A percentile compares a stretch with the other conserved stretches of the same genome.
phyloP scores from a whole-genome alignment of 2,329 filamentous ascomycete genomes.

The Colletotrichum viniferum region DNA sequence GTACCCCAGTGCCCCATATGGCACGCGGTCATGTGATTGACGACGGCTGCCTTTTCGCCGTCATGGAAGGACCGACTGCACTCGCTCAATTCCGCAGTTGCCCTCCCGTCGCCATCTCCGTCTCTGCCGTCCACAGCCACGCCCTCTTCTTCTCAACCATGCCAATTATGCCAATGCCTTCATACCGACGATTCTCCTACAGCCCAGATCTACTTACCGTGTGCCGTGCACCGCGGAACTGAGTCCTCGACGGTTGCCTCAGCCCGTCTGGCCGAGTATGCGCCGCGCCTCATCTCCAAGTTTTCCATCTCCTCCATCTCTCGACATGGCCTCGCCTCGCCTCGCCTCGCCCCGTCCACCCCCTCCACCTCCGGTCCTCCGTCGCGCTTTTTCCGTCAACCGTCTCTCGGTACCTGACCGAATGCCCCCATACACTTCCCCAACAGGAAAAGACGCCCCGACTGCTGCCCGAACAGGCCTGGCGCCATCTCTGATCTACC shows the following conservation, averaged over 20 bases:
- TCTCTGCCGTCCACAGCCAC: neutral
- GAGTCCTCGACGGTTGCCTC: neutral
- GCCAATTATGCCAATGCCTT: neutral
- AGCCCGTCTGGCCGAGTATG: constrained; percentile 18
- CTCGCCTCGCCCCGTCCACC: neutral
- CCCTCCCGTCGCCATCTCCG: neutral
- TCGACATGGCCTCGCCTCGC: neutral
- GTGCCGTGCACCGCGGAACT: neutral
- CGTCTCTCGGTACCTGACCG: constrained; percentile 20
- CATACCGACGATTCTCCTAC: neutral
- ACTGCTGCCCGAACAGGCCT: neutral
- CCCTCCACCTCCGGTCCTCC: neutral
- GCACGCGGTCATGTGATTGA: neutral
- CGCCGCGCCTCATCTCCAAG: constrained; percentile 17
- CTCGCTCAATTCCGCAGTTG: neutral
- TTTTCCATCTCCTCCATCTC: neutral
- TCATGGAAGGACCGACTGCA: neutral
- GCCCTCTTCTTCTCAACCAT: neutral
- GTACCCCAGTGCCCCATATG: neutral
- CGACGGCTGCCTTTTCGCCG: neutral
- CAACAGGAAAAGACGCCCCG: neutral
- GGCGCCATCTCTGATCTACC: neutral
- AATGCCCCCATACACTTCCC: neutral
- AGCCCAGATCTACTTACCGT: neutral
- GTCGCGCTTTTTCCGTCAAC: constrained; percentile 19